These are phyloP conservation scores for Xylaria sp. DNA, from an alignment of 2,329 filamentous ascomycete genomes.

Conservation along the genomic window DNA sequence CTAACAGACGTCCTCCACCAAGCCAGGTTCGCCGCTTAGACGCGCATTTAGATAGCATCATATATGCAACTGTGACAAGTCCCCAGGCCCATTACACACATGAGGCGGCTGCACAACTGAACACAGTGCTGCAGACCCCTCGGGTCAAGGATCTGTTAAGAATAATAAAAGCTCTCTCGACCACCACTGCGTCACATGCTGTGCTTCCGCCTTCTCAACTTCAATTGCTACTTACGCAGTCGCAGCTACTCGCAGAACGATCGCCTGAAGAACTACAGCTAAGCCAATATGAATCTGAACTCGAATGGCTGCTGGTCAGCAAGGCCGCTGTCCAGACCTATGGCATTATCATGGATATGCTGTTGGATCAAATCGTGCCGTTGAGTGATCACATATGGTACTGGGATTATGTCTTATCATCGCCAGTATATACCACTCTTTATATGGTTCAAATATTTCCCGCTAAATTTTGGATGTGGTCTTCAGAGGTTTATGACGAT, in stretches of 20 bases:
- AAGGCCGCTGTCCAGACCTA: conserved; percentile 95
- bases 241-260: conserved; percentile 61
- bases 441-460: conserved; percentile 91
- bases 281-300: conserved; percentile 75
- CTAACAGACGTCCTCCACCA: conserved; percentile 28
- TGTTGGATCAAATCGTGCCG: conserved; percentile 85
- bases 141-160: conserved; percentile 71
- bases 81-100: conserved; percentile 52
- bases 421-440: conserved; percentile 79
- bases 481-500: conserved; percentile 75
- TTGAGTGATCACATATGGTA: conserved; percentile 92
- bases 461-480: conserved; percentile 76
- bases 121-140: conserved; percentile 63
- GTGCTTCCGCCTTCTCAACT: conserved; percentile 72
- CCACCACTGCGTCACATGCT: conserved; percentile 71
- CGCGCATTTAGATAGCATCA: conserved; percentile 73
- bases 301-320: conserved; percentile 90
- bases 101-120: conserved; percentile 56
- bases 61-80: conserved; percentile 58
- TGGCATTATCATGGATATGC: conserved; percentile 78
- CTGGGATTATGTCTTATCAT: conserved; percentile 89
- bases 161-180: conserved; percentile 77
- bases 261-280: conserved; percentile 43
- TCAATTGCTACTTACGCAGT: conserved; percentile 70
- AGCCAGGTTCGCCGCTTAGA: conserved; percentile 71